Conservation (phyloP, 1,284 basidiomycete genomes). For the Puccinia hordei region DNA sequence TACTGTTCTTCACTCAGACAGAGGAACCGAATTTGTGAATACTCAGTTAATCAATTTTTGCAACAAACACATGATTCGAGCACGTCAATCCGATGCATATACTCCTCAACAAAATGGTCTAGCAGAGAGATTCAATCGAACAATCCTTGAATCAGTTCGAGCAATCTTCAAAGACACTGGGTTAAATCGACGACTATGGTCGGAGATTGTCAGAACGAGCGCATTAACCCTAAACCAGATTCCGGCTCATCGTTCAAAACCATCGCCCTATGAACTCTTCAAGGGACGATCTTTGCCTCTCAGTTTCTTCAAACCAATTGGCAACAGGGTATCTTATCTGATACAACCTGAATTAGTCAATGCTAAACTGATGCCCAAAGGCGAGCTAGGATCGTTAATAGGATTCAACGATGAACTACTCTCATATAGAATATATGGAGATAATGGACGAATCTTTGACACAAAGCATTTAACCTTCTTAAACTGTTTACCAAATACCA, state of each 20-base stretch:
- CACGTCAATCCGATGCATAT: background rate
- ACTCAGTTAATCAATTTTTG: background rate
- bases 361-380: background rate
- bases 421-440: too few species aligned
- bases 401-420: background rate
- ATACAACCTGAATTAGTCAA: background rate
- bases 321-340: background rate
- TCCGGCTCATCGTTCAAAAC: background rate
- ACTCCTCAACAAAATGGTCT: slow-evolving; percentile 9
- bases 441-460: too few species aligned
- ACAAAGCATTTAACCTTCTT: too few species aligned
- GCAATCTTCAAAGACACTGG: background rate
- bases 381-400: background rate
- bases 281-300: background rate
- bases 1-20: background rate
- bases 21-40: slow-evolving; percentile 1
- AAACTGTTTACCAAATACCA: too few species aligned
- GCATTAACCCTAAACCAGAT: background rate
- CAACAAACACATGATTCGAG: background rate
- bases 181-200: background rate
- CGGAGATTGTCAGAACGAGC: background rate
- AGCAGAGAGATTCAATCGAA: background rate
- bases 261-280: background rate
- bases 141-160: background rate
- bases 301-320: background rate